A percentile compares a stretch with the other conserved stretches of the same genome.
Evolutionary conservation across 768 basidiomycete species (phyloP).

Genomic region (Postia placenta): DNA sequence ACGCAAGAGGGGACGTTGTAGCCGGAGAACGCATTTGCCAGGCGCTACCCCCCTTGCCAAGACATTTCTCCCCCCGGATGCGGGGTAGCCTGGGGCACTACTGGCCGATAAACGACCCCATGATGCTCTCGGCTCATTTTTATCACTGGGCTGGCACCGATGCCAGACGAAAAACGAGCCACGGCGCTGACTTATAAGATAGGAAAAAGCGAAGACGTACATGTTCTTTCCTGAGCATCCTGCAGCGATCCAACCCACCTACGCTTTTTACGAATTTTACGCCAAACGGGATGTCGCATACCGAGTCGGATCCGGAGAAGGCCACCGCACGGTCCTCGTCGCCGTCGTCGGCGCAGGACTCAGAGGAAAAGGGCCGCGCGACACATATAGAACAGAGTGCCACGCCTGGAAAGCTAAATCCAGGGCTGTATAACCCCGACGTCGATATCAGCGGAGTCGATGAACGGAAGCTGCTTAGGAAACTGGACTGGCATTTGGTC

Average conservation of each 20-base stretch:
- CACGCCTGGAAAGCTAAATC: constrained; percentile 10
- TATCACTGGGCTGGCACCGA: not conserved
- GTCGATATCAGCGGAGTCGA: constrained; percentile 57
- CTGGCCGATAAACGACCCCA: not conserved
- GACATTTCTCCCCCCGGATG: not conserved
- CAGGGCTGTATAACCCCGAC: constrained; percentile 32
- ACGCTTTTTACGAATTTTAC: not conserved
- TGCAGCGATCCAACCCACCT: not conserved
- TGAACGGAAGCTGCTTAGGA: constrained; percentile 64
- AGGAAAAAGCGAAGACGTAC: not conserved
- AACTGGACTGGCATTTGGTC: constrained; percentile 60
- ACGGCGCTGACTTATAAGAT: not conserved
- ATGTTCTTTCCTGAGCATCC: too few relatives aligned
- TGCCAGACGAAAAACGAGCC: not conserved
- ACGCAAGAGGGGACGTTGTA: too few relatives aligned
- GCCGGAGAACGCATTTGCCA: too few relatives aligned
- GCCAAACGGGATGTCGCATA: not conserved
- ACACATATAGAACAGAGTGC: constrained; percentile 16
- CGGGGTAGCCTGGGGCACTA: not conserved
- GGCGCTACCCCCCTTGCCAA: not conserved
- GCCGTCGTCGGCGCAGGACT: constrained; percentile 14
- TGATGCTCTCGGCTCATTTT: not conserved
- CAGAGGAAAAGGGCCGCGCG: constrained; percentile 22
- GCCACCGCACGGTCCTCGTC: constrained; percentile 11
- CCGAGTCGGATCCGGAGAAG: constrained; percentile 14